A percentile compares a stretch with the other conserved stretches of the same genome.
Conservation (phyloP, 768 basidiomycete species). For the Naganishia vishniacii region DNA sequence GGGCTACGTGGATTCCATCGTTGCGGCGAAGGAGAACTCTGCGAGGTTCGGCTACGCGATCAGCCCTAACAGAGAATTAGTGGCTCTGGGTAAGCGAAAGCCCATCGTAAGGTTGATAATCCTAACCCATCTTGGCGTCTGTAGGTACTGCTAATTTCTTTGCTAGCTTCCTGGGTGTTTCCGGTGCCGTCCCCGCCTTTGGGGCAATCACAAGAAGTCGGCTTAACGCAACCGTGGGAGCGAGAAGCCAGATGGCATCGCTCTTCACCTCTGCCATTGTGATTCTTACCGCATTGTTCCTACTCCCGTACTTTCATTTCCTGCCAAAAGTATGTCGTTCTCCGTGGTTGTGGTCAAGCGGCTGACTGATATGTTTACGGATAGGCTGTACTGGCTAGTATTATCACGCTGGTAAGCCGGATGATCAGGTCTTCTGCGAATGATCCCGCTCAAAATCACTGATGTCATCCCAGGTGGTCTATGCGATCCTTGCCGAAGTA, state of each 20-base stretch:
- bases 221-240: conserved; percentile 86
- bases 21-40: conserved; percentile 88
- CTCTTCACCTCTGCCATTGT: conserved; percentile 68
- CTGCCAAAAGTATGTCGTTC: conserved; percentile 70
- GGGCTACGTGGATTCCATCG: conserved; percentile 90
- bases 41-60: conserved; percentile 80
- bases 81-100: conserved; percentile 61
- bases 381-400: conserved; percentile 48
- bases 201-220: conserved; percentile 73
- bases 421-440: no score
- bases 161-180: conserved; percentile 62
- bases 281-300: conserved; percentile 78
- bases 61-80: conserved; percentile 88
- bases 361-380: neutral
- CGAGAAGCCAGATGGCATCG: conserved; percentile 75
- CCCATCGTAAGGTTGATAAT: neutral
- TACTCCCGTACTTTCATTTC: conserved; percentile 76
- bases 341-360: neutral
- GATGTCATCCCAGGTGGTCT: conserved; percentile 56
- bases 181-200: conserved; percentile 84
- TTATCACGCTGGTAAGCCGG: conserved; percentile 59
- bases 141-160: conserved; percentile 67
- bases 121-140: conserved; percentile 14
- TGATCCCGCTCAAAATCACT: conserved; percentile 21
- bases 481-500: conserved; percentile 70